These are phyloP conservation scores for Aspergillus oerlinghausenensis DNA, from an alignment of 2,329 filamentous ascomycete species.

Conservation along the genomic window DNA sequence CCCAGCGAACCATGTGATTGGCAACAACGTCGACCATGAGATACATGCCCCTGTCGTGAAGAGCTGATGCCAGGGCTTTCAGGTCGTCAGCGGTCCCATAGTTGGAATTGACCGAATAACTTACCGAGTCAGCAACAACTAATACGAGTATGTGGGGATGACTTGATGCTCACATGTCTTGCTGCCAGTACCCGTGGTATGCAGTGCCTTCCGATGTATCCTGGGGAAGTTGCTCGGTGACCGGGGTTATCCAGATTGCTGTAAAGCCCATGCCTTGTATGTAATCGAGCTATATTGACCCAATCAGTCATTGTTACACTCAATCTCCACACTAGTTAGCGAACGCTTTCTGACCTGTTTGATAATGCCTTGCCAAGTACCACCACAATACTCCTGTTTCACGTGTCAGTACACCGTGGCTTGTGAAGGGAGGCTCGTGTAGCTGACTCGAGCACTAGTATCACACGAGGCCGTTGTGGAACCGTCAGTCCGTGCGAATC, in stretches of 20 bases:
- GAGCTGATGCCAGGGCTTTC: constrained; percentile 50
- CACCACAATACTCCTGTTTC: constrained; percentile 42
- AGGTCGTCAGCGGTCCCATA: constrained; percentile 59
- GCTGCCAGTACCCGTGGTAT: constrained; percentile 50
- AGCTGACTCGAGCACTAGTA: constrained; percentile 19
- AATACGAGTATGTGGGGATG: not conserved
- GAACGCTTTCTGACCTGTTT: constrained; percentile 22
- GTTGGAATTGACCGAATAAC: constrained; percentile 51
- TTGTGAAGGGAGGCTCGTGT: not conserved
- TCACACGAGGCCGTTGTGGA: constrained; percentile 32
- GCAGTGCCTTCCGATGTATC: constrained; percentile 37
- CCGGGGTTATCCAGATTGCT: constrained; percentile 47
- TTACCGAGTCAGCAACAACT: constrained; percentile 3
- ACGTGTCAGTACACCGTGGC: not conserved
- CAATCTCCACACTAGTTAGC: not conserved
- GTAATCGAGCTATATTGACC: constrained; percentile 41
- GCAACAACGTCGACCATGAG: constrained; percentile 59
- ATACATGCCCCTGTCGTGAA: constrained; percentile 56
- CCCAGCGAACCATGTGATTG: constrained; percentile 47
- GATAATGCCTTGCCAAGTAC: constrained; percentile 47
- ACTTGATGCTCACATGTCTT: constrained; percentile 36
- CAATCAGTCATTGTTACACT: not conserved
- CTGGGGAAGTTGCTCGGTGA: constrained; percentile 36
- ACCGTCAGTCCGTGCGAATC: constrained; percentile 41
- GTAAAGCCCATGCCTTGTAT: constrained; percentile 47